phyloP scores from a whole-genome alignment of 805 yeast species.

The Candida ponderosae region DNA sequence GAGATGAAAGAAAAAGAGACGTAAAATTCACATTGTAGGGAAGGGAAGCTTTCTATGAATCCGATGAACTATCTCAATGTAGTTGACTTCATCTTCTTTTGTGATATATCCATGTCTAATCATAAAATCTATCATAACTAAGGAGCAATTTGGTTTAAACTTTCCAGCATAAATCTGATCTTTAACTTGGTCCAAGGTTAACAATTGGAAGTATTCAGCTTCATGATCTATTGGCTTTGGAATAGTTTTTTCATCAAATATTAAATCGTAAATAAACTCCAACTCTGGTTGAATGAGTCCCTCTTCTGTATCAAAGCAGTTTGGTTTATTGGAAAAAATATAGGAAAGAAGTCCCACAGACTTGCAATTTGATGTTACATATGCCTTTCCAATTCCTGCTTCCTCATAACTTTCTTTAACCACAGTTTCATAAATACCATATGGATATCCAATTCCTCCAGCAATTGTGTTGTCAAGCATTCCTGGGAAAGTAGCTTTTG shows the following conservation, averaged over 20 bases:
- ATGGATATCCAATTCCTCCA: slow-evolving; percentile 86
- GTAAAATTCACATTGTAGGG: slow-evolving; percentile 30
- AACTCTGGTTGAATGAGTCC: slow-evolving; percentile 85
- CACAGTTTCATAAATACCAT: slow-evolving; percentile 67
- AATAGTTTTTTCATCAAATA: slow-evolving; percentile 31
- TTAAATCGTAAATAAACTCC: slow-evolving; percentile 71
- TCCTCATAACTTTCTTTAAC: slow-evolving; percentile 87
- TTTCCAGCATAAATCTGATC: slow-evolving; percentile 42
- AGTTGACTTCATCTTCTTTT: slow-evolving; percentile 59
- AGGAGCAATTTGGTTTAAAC: slow-evolving; percentile 87
- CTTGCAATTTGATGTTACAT: slow-evolving; percentile 36
- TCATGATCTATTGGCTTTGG: slow-evolving; percentile 70
- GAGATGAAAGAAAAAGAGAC: no score
- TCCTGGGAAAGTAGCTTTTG: slow-evolving; percentile 84
- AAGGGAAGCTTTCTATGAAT: slow-evolving; percentile 69
- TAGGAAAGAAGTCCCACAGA: slow-evolving; percentile 68
- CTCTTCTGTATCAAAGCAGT: slow-evolving; percentile 30
- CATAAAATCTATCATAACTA: slow-evolving; percentile 73
- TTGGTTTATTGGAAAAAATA: slow-evolving; percentile 33
- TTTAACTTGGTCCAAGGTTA: slow-evolving; percentile 52
- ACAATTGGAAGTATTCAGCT: slow-evolving; percentile 61
- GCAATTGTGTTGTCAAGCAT: slow-evolving; percentile 92
- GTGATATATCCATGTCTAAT: slow-evolving; percentile 76
- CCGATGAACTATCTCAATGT: slow-evolving; percentile 46
- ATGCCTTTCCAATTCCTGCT: slow-evolving; percentile 60